These are phyloP conservation scores for Chalaropsis thielavioides DNA, from an alignment of 2,329 filamentous ascomycete species.

Conservation along the genomic window DNA sequence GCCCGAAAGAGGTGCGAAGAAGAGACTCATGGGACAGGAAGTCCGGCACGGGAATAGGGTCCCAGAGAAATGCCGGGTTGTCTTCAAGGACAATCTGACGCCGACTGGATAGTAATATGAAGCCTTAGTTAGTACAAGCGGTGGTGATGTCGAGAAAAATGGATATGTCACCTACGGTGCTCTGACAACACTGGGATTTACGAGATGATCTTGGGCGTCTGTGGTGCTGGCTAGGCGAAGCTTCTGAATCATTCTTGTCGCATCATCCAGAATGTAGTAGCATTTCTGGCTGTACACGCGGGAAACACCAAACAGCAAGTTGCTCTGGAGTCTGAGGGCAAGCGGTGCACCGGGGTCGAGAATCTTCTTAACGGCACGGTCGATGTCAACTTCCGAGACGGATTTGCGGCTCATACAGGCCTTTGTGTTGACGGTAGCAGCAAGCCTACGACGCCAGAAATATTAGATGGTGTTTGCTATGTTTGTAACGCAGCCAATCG, in stretches of 20 bases:
- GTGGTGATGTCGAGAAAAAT: background rate
- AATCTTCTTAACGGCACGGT: conserved; percentile 80
- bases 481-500: background rate
- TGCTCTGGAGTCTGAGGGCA: conserved; percentile 79
- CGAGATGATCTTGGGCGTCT: conserved; percentile 19
- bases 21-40: conserved; percentile 23
- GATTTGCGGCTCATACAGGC: conserved; percentile 70
- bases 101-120: conserved; percentile 36
- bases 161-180: conserved; percentile 42
- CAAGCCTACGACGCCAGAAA: conserved; percentile 46
- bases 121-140: background rate
- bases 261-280: conserved; percentile 68
- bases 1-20: conserved; percentile 6
- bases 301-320: conserved; percentile 71
- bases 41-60: conserved; percentile 43
- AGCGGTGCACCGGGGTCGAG: conserved; percentile 68
- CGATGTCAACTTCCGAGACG: conserved; percentile 76
- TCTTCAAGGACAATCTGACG: conserved; percentile 66
- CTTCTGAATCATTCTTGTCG: conserved; percentile 40
- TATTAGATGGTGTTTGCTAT: conserved; percentile 2
- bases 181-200: conserved; percentile 58
- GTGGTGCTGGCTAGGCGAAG: conserved; percentile 24
- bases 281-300: conserved; percentile 81
- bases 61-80: conserved; percentile 66
- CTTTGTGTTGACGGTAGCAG: conserved; percentile 70